phyloP scores from a whole-genome alignment of 2,329 filamentous ascomycete species.

The Penicillium sp. region DNA sequence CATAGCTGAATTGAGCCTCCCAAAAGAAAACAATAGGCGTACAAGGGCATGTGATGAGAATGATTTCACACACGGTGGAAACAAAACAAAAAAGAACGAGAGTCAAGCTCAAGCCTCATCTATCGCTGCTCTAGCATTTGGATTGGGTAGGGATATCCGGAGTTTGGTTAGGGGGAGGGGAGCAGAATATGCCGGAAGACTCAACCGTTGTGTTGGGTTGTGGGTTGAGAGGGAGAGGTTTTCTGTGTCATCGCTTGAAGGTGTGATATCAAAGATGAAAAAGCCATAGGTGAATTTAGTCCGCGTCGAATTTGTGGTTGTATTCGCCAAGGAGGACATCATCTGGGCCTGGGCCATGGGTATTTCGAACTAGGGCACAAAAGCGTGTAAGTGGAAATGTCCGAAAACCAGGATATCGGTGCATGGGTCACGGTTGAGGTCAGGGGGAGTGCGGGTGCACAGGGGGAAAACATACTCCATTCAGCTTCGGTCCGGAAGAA shows the following conservation, averaged over 20 bases:
- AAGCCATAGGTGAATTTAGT: constrained; percentile 36
- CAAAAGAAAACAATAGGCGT: constrained; percentile 8
- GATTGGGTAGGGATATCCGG: neutral
- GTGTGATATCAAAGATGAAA: constrained; percentile 12
- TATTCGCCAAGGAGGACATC: constrained; percentile 76
- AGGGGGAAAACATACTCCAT: constrained; percentile 61
- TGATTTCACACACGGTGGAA: neutral
- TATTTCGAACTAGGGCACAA: constrained; percentile 50
- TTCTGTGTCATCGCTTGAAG: constrained; percentile 21
- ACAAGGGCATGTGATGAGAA: neutral
- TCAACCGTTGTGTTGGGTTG: neutral
- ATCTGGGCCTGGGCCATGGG: constrained; percentile 58
- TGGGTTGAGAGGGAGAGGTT: constrained; percentile 4
- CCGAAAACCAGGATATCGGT: neutral
- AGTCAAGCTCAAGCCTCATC: neutral
- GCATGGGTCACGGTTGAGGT: neutral
- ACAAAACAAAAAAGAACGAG: neutral
- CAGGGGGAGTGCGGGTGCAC: neutral
- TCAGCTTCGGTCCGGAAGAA: constrained; percentile 95
- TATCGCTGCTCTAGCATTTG: constrained; percentile 8
- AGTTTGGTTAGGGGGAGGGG: neutral
- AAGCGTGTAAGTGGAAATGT: constrained; percentile 19
- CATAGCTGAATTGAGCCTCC: neutral
- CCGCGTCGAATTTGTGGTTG: constrained; percentile 64
- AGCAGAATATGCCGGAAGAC: neutral